Base-by-base conservation (phyloP, 176 grass and related monocot genomes). In the Juncus effusus region DNA sequence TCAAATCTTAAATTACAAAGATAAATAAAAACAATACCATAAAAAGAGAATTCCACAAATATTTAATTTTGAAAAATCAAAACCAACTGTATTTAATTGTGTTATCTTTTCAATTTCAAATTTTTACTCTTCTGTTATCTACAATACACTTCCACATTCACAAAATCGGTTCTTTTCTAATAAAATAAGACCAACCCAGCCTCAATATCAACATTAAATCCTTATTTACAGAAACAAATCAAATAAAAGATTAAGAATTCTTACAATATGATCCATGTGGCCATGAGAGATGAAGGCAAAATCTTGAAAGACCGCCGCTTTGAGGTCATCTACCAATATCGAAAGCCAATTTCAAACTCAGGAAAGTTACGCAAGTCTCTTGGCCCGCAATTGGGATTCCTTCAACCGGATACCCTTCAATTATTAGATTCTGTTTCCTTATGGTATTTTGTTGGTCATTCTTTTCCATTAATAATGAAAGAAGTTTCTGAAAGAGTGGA, bases 271-370 rank as follows among this genome's bases (percentile, higher is more conserved):
- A 70, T 97, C 93, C 50, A 97, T 84, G 78, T 97, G 93, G 37
- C 85, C 93, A 74, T 96, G 93, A 61, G 85, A 91, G 81, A 96
- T 76, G 82, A 96, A 91, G n/a, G 91, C 79, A 70, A 96, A 96
- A 11, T 96, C 93, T 81, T 96, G 93, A n/a, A 82, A 64, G 56
- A 91, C 72, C 51, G 93, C n/a, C 82, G 44, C 88, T 76, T 70
- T 97, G 88, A 7, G 93, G 93, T 72, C 93, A 97, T 60, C 93
- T 79, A 4, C 93, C 93, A 39, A 96, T 96, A 78, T 96, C 93
- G 83, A 96, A 96, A 53, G 93, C 93, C 52, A 79, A 16, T 64
- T 84, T 96, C 36, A 91, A 76, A n/a, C 87, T 84, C 3, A 87
- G 93, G 66, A 96, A 91, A 54, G 91, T 96, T 55, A 96, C 73